Percentiles rank a stretch among this genome's conserved stretches.
phyloP scores from a whole-genome alignment of 768 basidiomycete species.

The Lactarius sanguifluus region DNA sequence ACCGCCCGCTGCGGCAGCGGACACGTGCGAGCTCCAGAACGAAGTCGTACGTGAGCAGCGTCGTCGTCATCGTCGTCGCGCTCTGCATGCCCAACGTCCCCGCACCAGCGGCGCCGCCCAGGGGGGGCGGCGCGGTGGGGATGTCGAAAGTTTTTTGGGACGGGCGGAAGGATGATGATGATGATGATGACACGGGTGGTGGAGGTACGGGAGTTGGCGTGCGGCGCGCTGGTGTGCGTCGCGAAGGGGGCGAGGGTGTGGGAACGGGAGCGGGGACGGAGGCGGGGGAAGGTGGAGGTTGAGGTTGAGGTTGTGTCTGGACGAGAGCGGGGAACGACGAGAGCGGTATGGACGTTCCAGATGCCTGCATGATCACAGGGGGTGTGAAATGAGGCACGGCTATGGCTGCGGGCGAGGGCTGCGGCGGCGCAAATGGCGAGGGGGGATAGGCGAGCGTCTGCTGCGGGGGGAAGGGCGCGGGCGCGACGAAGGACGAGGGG shows the following conservation, averaged over 20 bases:
- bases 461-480: conserved; percentile 2
- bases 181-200: background rate
- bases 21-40: conserved; percentile 29
- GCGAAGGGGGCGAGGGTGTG: background rate
- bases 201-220: background rate
- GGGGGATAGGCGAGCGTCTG: conserved; percentile 21
- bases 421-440: conserved; percentile 21
- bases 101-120: background rate
- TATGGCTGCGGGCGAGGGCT: background rate
- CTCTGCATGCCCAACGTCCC: background rate
- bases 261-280: background rate
- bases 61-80: conserved; percentile 5
- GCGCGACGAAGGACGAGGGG: conserved; percentile 21
- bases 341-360: conserved; percentile 6
- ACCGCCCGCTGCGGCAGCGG: background rate
- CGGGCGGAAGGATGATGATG: conserved; percentile 3
- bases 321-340: conserved; percentile 12
- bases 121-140: conserved; percentile 22
- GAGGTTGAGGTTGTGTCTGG: conserved; percentile 7
- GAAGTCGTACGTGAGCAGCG: conserved; percentile 31
- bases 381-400: conserved; percentile 15
- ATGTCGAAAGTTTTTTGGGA: conserved; percentile 27
- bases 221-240: conserved; percentile 2
- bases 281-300: background rate
- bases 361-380: background rate